These are phyloP conservation scores for Lasiodiplodia sp. DNA, from an alignment of 2,329 filamentous ascomycete species.

Conservation along the genomic window DNA sequence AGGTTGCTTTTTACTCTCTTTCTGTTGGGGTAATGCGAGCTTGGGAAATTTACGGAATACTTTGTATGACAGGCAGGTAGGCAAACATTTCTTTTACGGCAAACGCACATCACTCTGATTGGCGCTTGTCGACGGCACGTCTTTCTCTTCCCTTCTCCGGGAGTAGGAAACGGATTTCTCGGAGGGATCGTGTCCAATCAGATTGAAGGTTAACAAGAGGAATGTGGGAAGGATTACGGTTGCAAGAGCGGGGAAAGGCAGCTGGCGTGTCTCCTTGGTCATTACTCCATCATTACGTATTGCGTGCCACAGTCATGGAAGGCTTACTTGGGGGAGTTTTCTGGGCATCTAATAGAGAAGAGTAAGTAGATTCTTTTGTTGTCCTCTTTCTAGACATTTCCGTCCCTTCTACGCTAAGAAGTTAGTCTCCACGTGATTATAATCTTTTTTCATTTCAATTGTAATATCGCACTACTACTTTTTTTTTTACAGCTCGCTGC, in stretches of 20 bases:
- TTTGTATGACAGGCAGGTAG: background rate
- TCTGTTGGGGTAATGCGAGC: conserved; percentile 3
- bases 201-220: background rate
- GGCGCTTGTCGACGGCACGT: too few relatives aligned
- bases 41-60: background rate
- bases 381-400: background rate
- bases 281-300: background rate
- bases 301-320: background rate
- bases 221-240: background rate
- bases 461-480: too few relatives aligned
- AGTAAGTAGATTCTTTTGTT: background rate
- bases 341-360: background rate
- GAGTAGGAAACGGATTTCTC: background rate
- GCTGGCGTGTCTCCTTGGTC: background rate
- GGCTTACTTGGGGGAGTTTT: background rate
- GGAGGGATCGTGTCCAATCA: background rate
- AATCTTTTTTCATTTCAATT: background rate
- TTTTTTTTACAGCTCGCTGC: too few relatives aligned
- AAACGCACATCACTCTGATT: background rate
- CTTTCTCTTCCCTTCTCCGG: background rate
- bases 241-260: background rate
- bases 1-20: background rate
- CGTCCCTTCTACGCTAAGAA: background rate
- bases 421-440: background rate
- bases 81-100: background rate